These are phyloP conservation scores for Tetrahymena borealis DNA, from an alignment of 73 alveolate species.

Conservation along the genomic window DNA sequence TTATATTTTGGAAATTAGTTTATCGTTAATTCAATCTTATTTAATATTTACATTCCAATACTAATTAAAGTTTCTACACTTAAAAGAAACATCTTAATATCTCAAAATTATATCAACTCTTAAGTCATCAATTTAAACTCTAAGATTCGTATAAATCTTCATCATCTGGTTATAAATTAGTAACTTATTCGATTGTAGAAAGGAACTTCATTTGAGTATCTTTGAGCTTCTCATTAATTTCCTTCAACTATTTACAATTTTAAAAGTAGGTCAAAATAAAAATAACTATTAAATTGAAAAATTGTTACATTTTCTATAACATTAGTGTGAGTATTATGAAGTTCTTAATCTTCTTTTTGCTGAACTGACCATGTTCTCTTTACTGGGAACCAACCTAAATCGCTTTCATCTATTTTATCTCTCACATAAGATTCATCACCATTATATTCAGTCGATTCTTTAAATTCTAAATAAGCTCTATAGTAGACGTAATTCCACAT, in stretches of 20 bases:
- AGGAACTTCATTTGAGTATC: background rate
- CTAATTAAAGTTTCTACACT: too few relatives aligned
- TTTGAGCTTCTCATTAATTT: background rate
- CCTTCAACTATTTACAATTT: background rate
- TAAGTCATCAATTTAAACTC: background rate
- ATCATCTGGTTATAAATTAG: background rate
- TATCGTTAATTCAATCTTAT: too few relatives aligned
- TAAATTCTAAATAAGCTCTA: slow-evolving; percentile 76
- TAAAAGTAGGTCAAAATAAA: background rate
- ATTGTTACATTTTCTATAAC: background rate
- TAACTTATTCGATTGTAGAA: background rate
- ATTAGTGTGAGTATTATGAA: background rate
- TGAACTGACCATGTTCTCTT: slow-evolving; percentile 7
- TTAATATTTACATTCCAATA: too few relatives aligned
- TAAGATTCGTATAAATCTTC: background rate
- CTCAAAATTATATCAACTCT: too few relatives aligned
- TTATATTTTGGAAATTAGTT: too few relatives aligned
- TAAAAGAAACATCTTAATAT: too few relatives aligned
- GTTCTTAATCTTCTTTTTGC: background rate
- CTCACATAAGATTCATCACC: slow-evolving; percentile 87
- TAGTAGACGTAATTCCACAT: slow-evolving; percentile 87
- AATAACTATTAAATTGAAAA: background rate
- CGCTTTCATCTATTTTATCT: slow-evolving; percentile 63
- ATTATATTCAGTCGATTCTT: slow-evolving; percentile 81
- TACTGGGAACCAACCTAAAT: slow-evolving; percentile 89